Evolutionary conservation across 257 asterid species (phyloP), one percentile per base, ranked within the genome.

Genomic region (Solanum ossicruentum): DNA sequence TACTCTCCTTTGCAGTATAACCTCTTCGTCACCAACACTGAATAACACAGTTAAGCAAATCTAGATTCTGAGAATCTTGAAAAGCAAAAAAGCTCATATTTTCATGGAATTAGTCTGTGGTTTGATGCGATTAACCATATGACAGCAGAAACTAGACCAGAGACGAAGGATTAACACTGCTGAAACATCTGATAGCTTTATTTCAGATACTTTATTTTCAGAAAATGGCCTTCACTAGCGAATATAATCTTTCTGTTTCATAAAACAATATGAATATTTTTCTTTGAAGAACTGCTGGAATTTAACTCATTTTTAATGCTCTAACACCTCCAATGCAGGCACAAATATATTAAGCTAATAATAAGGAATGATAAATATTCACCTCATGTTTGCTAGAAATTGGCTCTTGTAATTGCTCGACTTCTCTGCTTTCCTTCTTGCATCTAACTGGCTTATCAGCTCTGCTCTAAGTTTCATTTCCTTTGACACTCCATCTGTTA

Each of bases 351-450:
- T 49, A 23, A 75, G 43, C 61, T 75, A 75, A 49, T 75, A 55
- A 61, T 1, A 63, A 78, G 63, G 49, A 2, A 23, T 78, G 83
- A 52, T 78, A 26, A 81, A 32, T 80, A 41, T 85, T 88, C 65
- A 90, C 99, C 99, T 95, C 99, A 95, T 95, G 88, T 95, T 95
- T 17, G 99, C 99, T 73, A 95, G 90, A 91, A 95, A 95, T 91
- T 94, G 97, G 87, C 98, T 95, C 88, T 95, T 95, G 86, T 92
- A 95, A 88, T 95, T 94, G 90, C 93, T 95, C 17, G 98, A 95
- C 81, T 97, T 98, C 90, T 95, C 99, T 12, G 99, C 99, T 82
- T 90, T 95, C 86, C 99, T 90, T 86, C 99, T 91, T 39, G 99
- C 99, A 85, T 95, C 97, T 9, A 95, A 90, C 71, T 95, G 97